Conservation (phyloP, 495 filamentous ascomycete genomes). For the Aspergillus sclerotiicarbonarius region DNA sequence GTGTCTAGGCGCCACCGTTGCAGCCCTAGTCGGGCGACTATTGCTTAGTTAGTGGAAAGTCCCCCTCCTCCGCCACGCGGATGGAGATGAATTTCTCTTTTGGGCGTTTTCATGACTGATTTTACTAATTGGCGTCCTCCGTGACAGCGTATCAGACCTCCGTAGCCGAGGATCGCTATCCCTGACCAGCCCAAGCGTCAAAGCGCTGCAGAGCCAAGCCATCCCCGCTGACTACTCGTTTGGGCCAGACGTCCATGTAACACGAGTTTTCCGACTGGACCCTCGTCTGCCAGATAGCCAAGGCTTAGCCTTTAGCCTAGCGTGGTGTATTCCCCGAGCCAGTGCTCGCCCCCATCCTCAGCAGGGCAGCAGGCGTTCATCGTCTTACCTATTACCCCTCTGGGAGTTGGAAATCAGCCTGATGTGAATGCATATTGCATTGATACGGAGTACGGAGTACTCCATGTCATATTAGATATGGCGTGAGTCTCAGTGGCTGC, state of each 20-base stretch:
- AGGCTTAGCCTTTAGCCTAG: constrained; percentile 17
- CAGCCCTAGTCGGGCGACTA: constrained; percentile 1
- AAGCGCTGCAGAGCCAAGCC: constrained; percentile 26
- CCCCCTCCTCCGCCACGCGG: background rate
- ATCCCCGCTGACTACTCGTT: constrained; percentile 15
- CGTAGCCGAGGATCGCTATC: constrained; percentile 14
- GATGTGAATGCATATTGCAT: background rate
- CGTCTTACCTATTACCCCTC: background rate
- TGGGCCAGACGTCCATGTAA: constrained; percentile 7
- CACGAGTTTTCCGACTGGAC: constrained; percentile 18
- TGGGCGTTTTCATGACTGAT: background rate
- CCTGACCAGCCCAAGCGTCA: constrained; percentile 16
- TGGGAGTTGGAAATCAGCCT: background rate
- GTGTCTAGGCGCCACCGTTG: constrained; percentile 8
- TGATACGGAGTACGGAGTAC: background rate
- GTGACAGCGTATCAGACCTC: background rate
- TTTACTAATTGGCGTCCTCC: background rate
- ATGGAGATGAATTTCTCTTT: constrained; percentile 1
- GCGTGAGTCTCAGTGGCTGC: background rate
- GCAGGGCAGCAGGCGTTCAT: background rate
- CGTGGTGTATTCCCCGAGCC: background rate
- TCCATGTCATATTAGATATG: background rate
- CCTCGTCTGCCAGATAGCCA: constrained; percentile 17
- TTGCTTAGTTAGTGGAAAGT: constrained; percentile 3
- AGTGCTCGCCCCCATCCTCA: background rate